Evolutionary conservation across 805 yeast genomes (phyloP).

Genomic region (Yamadazyma tumulicola): DNA sequence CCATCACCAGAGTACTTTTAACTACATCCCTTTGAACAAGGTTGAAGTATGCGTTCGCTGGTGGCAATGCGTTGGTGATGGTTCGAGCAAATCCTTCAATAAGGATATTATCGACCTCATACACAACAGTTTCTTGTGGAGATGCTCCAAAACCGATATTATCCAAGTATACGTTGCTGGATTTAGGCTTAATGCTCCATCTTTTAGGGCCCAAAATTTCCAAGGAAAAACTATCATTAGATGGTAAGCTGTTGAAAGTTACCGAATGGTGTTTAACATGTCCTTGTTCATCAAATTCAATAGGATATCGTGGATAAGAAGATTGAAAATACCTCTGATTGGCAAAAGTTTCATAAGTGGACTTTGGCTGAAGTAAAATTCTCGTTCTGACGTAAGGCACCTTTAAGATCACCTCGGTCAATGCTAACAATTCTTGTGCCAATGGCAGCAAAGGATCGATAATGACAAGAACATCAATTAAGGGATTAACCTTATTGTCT

Average conservation of each 20-base stretch:
- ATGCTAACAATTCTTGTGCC: constrained; percentile 59
- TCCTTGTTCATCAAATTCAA: constrained; percentile 28
- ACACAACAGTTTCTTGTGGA: constrained; percentile 19
- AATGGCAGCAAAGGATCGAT: constrained; percentile 71
- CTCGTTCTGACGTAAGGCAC: constrained; percentile 51
- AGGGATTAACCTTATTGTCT: constrained; percentile 22
- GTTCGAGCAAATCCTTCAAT: constrained; percentile 71
- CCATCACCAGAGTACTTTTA: constrained; percentile 72
- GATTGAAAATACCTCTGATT: constrained; percentile 60
- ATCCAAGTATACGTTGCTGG: constrained; percentile 50
- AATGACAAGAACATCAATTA: constrained; percentile 54
- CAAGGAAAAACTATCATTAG: constrained; percentile 37
- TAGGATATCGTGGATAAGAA: constrained; percentile 29
- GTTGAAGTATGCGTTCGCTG: constrained; percentile 52
- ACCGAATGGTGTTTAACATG: neutral
- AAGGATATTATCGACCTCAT: constrained; percentile 50
- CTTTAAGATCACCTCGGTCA: constrained; percentile 37
- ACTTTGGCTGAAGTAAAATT: constrained; percentile 57
- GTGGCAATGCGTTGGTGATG: constrained; percentile 30
- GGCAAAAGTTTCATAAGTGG: constrained; percentile 35
- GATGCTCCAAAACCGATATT: constrained; percentile 38
- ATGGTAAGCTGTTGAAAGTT: constrained; percentile 1
- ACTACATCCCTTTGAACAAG: constrained; percentile 16
- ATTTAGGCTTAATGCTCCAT: constrained; percentile 61
- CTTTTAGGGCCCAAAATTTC: constrained; percentile 60